These are phyloP conservation scores for Xylariaceae sp. DNA, from an alignment of 2,329 filamentous ascomycete species.

Conservation along the genomic window DNA sequence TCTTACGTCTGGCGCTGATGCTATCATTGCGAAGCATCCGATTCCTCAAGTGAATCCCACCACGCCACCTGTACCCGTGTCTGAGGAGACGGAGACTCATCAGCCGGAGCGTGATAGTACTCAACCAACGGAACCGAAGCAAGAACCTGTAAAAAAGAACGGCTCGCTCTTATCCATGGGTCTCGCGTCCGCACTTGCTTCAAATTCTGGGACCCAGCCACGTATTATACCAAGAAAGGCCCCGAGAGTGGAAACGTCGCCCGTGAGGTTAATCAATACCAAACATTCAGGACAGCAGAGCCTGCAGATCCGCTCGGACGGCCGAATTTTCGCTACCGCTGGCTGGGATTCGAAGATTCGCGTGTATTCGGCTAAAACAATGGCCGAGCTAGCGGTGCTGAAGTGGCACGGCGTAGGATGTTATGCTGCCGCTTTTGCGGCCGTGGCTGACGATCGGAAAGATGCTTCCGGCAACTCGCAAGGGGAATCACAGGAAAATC, in stretches of 20 bases:
- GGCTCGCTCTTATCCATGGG: slow-evolving; percentile 17
- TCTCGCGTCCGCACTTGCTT: slow-evolving; percentile 17
- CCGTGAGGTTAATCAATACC: slow-evolving; percentile 63
- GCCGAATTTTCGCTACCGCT: slow-evolving; percentile 77
- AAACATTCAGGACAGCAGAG: slow-evolving; percentile 89
- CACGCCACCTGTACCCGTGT: slow-evolving; percentile 1
- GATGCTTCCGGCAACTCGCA: slow-evolving; percentile 2
- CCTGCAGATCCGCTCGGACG: slow-evolving; percentile 71
- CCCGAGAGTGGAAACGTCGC: slow-evolving; percentile 35
- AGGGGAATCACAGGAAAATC: slow-evolving; percentile 7
- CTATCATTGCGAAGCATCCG: slow-evolving; percentile 69
- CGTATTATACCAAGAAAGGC: slow-evolving; percentile 11
- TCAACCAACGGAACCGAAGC: not conserved
- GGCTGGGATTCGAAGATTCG: slow-evolving; percentile 84
- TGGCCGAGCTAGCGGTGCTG: slow-evolving; percentile 84
- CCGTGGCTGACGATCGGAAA: slow-evolving; percentile 28
- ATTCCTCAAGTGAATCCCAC: slow-evolving; percentile 40
- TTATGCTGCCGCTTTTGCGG: slow-evolving; percentile 71
- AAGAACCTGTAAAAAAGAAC: not conserved
- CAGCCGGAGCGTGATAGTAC: not conserved
- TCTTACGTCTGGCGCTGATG: slow-evolving; percentile 77
- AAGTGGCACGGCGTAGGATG: slow-evolving; percentile 92
- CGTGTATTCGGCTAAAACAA: slow-evolving; percentile 72
- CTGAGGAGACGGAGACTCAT: not conserved
- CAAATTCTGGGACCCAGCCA: slow-evolving; percentile 2